Evolutionary conservation across 2,329 filamentous ascomycete genomes (phyloP).

Genomic region (Venturia asperata): DNA sequence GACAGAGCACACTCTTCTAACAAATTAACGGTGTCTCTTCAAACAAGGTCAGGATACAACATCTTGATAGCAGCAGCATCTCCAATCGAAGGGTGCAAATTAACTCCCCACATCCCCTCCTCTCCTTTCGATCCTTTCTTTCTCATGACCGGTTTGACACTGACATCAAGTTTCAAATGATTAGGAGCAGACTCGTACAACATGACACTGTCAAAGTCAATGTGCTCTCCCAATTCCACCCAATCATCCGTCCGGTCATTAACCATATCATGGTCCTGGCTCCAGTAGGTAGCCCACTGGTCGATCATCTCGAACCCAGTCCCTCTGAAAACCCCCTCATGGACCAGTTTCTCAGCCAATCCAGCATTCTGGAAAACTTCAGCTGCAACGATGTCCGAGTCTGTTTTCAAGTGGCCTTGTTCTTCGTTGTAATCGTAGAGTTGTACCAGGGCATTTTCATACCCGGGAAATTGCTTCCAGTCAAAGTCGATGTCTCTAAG

Average conservation of each 20-base stretch:
- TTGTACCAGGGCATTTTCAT: no score
- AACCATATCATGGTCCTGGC: not conserved
- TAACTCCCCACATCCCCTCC: not conserved
- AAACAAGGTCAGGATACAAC: slow-evolving; percentile 4
- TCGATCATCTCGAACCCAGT: not conserved
- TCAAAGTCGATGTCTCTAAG: no score
- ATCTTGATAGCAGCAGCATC: not conserved
- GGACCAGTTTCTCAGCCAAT: no score
- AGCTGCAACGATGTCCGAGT: no score
- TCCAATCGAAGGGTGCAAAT: not conserved
- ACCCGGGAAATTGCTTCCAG: no score
- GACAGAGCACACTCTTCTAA: no score
- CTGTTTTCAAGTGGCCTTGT: no score
- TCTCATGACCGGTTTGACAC: not conserved
- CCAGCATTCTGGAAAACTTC: no score
- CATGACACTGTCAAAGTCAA: not conserved
- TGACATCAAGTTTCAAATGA: not conserved
- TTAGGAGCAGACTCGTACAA: not conserved
- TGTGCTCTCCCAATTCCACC: not conserved
- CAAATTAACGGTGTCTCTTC: not conserved
- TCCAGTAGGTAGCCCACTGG: not conserved
- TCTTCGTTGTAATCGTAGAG: no score
- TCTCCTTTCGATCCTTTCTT: not conserved
- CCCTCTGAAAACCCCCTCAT: no score
- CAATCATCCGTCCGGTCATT: not conserved